Evolutionary conservation across 164 flowering plant genomes (phyloP).

Genomic region (Sedum album): DNA sequence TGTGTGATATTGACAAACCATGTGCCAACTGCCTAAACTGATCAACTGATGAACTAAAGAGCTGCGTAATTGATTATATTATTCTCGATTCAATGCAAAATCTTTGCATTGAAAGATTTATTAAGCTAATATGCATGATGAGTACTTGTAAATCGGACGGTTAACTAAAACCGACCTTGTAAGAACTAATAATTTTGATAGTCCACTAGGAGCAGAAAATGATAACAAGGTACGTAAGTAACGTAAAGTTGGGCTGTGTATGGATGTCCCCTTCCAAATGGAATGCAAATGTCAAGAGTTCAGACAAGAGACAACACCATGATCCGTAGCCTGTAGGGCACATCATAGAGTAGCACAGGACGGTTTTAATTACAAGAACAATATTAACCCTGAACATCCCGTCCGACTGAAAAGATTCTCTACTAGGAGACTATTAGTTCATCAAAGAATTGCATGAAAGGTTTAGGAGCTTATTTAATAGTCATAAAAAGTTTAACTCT

Average conservation of each 20-base stretch:
- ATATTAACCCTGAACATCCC: too few species aligned
- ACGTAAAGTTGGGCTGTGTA: neutral
- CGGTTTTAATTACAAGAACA: neutral
- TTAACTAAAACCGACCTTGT: neutral
- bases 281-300: neutral
- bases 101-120: neutral
- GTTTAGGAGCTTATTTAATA: too few species aligned
- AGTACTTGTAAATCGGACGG: neutral
- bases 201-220: neutral
- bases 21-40: neutral
- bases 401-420: too few species aligned
- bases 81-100: neutral
- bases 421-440: too few species aligned
- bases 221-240: neutral
- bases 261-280: too few species aligned
- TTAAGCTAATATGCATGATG: neutral
- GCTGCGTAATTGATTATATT: neutral
- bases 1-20: neutral
- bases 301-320: neutral
- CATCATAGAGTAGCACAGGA: neutral
- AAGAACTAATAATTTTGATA: neutral
- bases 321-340: neutral
- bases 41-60: neutral
- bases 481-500: too few species aligned
- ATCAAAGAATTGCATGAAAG: too few species aligned